phyloP scores from a whole-genome alignment of 306 rosid genomes.

The Coriaria nepalensis region DNA sequence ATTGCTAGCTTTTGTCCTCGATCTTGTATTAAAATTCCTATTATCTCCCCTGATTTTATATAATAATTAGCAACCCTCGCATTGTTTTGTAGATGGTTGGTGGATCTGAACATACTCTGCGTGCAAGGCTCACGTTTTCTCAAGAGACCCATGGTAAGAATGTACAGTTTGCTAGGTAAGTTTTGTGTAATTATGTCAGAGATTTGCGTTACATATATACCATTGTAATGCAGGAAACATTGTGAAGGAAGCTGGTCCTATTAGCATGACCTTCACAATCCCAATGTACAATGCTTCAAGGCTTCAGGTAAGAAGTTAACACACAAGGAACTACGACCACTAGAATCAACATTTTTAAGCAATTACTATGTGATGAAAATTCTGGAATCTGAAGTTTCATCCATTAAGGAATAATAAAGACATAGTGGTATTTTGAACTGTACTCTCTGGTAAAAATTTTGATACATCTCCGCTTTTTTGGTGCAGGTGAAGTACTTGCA shows the following conservation, averaged over 20 bases:
- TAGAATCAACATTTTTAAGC: constrained; percentile 1
- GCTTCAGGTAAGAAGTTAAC: constrained; percentile 46
- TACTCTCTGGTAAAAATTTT: no score
- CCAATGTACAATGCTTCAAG: constrained; percentile 87
- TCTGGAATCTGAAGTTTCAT: no score
- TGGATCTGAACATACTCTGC: constrained; percentile 86
- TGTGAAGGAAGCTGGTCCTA: constrained; percentile 88
- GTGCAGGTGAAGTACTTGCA: constrained; percentile 91
- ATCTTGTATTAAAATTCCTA: no score
- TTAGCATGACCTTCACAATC: constrained; percentile 86
- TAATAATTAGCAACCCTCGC: constrained; percentile 11
- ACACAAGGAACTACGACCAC: background rate
- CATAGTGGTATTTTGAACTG: no score
- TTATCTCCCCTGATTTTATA: no score
- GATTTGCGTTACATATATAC: constrained; percentile 1
- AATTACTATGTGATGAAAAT: constrained; percentile 11
- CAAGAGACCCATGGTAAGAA: constrained; percentile 64
- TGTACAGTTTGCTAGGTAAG: background rate
- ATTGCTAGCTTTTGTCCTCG: no score
- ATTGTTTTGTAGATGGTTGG: constrained; percentile 63
- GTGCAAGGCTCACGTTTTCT: constrained; percentile 69
- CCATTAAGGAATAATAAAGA: no score
- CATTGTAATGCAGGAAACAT: constrained; percentile 51
- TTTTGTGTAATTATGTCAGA: background rate
- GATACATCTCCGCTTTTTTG: constrained; percentile 10